Evolutionary conservation across 2,329 filamentous ascomycete genomes (phyloP), one percentile per base, ranked within the genome.

Genomic region (Orbilia brochopaga): DNA sequence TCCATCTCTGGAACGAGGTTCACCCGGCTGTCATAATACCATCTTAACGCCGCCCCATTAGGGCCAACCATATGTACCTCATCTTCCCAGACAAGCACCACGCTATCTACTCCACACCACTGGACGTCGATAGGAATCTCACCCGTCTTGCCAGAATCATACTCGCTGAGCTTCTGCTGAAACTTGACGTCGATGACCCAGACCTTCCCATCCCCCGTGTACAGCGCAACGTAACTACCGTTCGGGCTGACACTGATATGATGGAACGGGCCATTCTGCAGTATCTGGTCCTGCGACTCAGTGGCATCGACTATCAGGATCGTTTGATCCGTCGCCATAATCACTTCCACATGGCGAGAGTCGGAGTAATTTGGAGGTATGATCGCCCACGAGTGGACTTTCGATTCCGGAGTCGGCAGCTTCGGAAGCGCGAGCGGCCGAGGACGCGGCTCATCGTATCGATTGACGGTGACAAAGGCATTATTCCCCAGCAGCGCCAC

Each of bases 151-250:
- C 88, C 88, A 0, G 92, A 93, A 77, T 96, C 88, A 78, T 97
- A 93, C 80, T 97, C 92, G 78, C 92, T 93, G 73, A 96, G 83
- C 65, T 92, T 88, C 77, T 90, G 92, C 78, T 96, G 92, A 79
- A 97, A 97, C 79, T 99, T 93, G 77, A 91, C 93, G 53, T 91
- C 94, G 57, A 97, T 92, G 27, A 99, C 90, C 84, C 94, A 96
- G 19, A 94, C 87, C 75, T 88, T 92, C 65, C 92, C 91, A 72
- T 91, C 88, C 30, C 87, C 84, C 0, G 92, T 93, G 78, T 96
- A 97, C 32, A 99, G 84, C 0, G 92, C 91, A 2, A 92, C 89
- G 76, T 90, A 95, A 74, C 88, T 89, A 21, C 92, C 94, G 76
- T 96, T 93, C 0, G 94, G 93, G 0, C 93, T 97, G 13, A 97